phyloP scores from a whole-genome alignment of 306 rosid species.

The Acacia melanoxylon region DNA sequence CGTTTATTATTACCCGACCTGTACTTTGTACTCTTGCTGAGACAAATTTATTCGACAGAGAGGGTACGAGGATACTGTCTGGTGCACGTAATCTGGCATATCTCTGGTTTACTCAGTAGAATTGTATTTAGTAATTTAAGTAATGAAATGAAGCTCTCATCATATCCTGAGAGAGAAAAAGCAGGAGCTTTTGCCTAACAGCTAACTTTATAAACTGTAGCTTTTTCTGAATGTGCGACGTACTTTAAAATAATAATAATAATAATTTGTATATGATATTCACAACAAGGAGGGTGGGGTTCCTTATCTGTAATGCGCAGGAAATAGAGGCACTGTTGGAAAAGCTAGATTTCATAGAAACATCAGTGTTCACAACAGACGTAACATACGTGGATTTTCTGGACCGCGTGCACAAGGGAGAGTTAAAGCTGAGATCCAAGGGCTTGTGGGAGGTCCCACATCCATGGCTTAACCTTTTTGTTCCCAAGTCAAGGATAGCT shows the following conservation, averaged over 20 bases:
- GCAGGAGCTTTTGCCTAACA: not conserved
- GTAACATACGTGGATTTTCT: conserved; percentile 63
- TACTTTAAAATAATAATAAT: not conserved
- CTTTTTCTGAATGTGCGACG: not conserved
- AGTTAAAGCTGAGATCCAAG: conserved; percentile 64
- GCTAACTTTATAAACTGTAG: not conserved
- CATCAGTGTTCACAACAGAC: conserved; percentile 76
- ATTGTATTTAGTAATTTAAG: not conserved
- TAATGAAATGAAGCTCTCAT: not conserved
- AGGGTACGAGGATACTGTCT: not conserved
- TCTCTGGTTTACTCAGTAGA: not conserved
- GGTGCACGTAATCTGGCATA: not conserved
- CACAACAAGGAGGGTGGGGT: not conserved
- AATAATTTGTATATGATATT: not conserved
- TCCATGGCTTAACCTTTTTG: conserved; percentile 88
- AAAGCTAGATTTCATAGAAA: conserved; percentile 40
- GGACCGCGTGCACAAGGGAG: conserved; percentile 72
- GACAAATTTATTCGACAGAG: not conserved
- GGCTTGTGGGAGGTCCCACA: conserved; percentile 95
- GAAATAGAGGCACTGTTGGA: conserved; percentile 60
- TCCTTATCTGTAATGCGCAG: conserved; percentile 34
- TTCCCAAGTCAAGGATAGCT: conserved; percentile 62
- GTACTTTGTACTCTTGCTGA: not conserved
- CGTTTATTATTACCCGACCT: too few species aligned
- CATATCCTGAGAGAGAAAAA: not conserved